Evolutionary conservation across 176 grass and related monocot genomes (phyloP).

Genomic region (Aegilops tauschii): DNA sequence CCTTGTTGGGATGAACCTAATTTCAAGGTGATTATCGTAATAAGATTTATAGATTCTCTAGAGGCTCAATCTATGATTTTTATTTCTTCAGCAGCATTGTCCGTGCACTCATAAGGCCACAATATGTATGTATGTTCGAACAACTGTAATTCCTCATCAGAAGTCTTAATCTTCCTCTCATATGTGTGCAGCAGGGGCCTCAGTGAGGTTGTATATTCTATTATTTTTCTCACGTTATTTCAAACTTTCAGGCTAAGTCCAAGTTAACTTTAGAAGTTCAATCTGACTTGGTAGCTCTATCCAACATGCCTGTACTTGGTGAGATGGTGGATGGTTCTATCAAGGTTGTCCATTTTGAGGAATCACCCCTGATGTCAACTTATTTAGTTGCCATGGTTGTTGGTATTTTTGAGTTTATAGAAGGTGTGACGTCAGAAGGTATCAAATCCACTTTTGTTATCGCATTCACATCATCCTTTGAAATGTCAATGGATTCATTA

Average conservation of each 20-base stretch:
- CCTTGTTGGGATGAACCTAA: conserved; percentile 83
- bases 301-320: conserved; percentile 49
- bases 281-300: conserved; percentile 40
- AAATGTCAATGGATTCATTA: neutral
- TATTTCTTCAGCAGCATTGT: neutral
- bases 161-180: neutral
- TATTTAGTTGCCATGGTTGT: conserved; percentile 60
- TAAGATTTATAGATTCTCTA: neutral
- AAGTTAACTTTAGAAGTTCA: conserved; percentile 51
- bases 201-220: neutral
- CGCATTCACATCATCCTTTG: neutral
- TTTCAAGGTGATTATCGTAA: conserved; percentile 42
- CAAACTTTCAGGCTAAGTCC: conserved; percentile 45
- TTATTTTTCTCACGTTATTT: neutral
- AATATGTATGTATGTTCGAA: neutral
- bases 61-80: neutral
- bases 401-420: conserved; percentile 49
- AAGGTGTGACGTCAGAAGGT: conserved; percentile 34
- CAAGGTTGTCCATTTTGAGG: conserved; percentile 41
- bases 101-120: neutral
- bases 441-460: neutral
- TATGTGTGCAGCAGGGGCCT: neutral
- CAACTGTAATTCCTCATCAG: neutral
- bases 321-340: conserved; percentile 24
- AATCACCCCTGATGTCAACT: conserved; percentile 66